A percentile compares a stretch with the other conserved stretches of the same genome.
These are phyloP conservation scores for Cucurbita ficifolia DNA, from an alignment of 306 rosid genomes.

Conservation along the genomic window DNA sequence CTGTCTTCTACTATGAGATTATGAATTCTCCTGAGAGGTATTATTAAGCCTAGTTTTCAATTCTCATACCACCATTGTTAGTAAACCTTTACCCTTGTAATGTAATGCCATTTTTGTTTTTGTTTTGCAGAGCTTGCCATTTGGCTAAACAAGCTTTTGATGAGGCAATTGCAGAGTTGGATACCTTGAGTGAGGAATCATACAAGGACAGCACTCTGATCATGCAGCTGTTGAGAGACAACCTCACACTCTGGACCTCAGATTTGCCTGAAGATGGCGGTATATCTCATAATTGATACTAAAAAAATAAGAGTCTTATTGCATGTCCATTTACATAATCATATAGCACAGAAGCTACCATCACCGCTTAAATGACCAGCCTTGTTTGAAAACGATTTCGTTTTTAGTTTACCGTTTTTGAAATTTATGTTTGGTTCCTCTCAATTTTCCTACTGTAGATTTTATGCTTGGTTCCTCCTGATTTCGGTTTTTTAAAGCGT, in stretches of 20 bases:
- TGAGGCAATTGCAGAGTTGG: slow-evolving; percentile 74
- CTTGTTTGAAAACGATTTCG: too few relatives aligned
- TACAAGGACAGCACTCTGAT: slow-evolving; percentile 74
- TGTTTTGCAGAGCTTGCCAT: slow-evolving; percentile 54
- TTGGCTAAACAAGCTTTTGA: slow-evolving; percentile 74
- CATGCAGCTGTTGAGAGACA: slow-evolving; percentile 73
- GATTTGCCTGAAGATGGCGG: slow-evolving; percentile 82
- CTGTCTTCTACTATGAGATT: slow-evolving; percentile 68
- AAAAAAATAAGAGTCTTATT: not conserved
- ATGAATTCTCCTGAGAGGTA: slow-evolving; percentile 73
- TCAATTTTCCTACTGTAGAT: too few relatives aligned
- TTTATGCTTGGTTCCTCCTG: not conserved
- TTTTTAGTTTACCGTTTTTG: not conserved
- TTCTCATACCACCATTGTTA: not conserved
- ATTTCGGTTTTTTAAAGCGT: too few relatives aligned
- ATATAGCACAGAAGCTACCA: not conserved
- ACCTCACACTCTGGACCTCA: slow-evolving; percentile 70
- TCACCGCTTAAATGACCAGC: too few relatives aligned
- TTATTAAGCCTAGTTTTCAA: not conserved
- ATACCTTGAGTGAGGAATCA: slow-evolving; percentile 70
- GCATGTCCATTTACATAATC: not conserved
- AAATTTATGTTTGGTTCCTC: not conserved
- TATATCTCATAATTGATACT: slow-evolving; percentile 9
- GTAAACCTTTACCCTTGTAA: not conserved
- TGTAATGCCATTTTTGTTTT: not conserved